Percentiles rank a stretch among this genome's conserved stretches.
Conservation (phyloP, 2,329 filamentous ascomycete genomes). For the Pseudogymnoascus sp. region DNA sequence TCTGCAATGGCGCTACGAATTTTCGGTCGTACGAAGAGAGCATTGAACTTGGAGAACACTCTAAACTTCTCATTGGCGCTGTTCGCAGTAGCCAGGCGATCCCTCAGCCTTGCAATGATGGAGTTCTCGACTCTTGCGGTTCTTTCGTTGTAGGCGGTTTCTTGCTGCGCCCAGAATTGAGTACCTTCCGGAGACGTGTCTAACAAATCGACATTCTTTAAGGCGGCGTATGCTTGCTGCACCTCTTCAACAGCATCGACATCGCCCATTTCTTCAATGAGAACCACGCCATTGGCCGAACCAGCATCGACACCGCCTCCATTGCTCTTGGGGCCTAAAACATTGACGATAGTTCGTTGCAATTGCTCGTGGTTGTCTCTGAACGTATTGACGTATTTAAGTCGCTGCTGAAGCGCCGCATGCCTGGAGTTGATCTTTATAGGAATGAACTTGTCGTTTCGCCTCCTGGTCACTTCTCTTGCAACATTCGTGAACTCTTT, state of each 20-base stretch:
- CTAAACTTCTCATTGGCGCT: conserved; percentile 99
- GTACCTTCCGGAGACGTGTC: conserved; percentile 88
- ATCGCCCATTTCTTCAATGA: conserved; percentile 91
- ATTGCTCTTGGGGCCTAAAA: conserved; percentile 69
- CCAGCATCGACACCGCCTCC: conserved; percentile 45
- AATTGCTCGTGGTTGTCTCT: conserved; percentile 96
- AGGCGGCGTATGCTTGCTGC: conserved; percentile 81
- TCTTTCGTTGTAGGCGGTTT: conserved; percentile 93
- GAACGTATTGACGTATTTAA: conserved; percentile 92
- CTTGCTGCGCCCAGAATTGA: conserved; percentile 82
- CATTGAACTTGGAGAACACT: conserved; percentile 99
- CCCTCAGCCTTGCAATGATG: conserved; percentile 87
- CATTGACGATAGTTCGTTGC: conserved; percentile 90
- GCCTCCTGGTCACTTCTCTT: conserved; percentile 82
- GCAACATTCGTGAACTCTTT: conserved; percentile 98
- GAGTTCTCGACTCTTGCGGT: conserved; percentile 97
- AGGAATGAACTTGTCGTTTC: conserved; percentile 96
- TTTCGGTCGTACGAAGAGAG: conserved; percentile 95
- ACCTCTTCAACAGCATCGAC: conserved; percentile 97
- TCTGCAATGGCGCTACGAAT: conserved; percentile 96
- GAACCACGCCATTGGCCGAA: conserved; percentile 51
- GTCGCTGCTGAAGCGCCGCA: conserved; percentile 75
- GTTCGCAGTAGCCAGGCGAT: conserved; percentile 89
- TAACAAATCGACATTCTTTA: conserved; percentile 90
- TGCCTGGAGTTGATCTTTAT: conserved; percentile 92